Conservation (phyloP, 495 filamentous ascomycete genomes). For the Xanthoparmelia taractica region DNA sequence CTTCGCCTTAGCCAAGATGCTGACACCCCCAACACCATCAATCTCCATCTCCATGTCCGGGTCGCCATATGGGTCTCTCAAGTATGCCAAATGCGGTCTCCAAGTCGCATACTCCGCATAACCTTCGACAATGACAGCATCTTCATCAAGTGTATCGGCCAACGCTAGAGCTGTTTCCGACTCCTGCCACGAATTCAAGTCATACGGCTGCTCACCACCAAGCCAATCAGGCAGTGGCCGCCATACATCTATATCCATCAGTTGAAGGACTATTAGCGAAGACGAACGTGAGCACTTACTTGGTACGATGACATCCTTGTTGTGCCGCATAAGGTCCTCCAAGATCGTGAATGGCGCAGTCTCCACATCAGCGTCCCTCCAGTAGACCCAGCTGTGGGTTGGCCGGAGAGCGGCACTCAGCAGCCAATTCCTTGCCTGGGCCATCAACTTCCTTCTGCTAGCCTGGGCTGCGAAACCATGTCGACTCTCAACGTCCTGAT, state of each 20-base stretch:
- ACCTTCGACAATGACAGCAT: conserved; percentile 98
- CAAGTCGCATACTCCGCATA: conserved; percentile 99
- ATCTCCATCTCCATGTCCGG: conserved; percentile 99
- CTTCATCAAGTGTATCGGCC: conserved; percentile 92
- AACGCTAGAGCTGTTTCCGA: conserved; percentile 92
- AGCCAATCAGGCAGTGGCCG: conserved; percentile 98
- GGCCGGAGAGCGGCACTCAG: conserved; percentile 88
- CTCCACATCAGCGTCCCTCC: conserved; percentile 97
- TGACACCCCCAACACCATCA: conserved; percentile 94
- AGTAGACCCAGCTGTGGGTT: conserved; percentile 98
- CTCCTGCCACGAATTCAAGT: conserved; percentile 99
- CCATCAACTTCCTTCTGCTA: conserved; percentile 89
- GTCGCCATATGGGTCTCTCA: conserved; percentile 94
- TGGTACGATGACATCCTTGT: conserved; percentile 97
- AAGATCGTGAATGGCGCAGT: conserved; percentile 93
- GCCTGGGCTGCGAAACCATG: conserved; percentile 98
- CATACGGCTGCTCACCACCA: conserved; percentile 96
- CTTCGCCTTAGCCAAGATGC: conserved; percentile 90
- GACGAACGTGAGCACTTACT: conserved; percentile 57
- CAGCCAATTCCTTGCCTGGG: conserved; percentile 95
- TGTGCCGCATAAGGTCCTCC: conserved; percentile 97
- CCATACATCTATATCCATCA: conserved; percentile 72
- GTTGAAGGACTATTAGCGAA: conserved; percentile 12
- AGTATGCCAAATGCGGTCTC: conserved; percentile 94
- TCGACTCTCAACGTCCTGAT: conserved; percentile 94